Percentiles rank a stretch among this genome's conserved stretches.
phyloP scores from a whole-genome alignment of 345 rosid genomes.

The Eucalyptus erythrocorys region DNA sequence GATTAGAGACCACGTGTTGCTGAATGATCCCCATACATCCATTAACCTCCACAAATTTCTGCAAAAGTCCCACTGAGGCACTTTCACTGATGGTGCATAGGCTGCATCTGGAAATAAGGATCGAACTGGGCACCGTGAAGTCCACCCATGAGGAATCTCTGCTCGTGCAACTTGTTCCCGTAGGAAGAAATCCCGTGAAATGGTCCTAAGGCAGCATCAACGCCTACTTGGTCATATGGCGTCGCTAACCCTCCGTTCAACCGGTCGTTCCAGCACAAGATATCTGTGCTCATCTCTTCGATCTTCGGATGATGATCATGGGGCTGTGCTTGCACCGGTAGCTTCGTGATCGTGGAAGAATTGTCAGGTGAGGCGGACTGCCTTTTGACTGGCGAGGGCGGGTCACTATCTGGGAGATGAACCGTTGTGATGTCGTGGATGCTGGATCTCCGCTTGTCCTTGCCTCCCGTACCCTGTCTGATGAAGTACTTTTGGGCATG shows the following conservation, averaged over 20 bases:
- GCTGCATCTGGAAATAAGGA: neutral
- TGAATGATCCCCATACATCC: neutral
- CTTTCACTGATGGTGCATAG: neutral
- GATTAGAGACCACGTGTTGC: neutral
- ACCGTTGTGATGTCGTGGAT: constrained; percentile 95
- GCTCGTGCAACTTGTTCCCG: constrained; percentile 19
- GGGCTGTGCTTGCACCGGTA: constrained; percentile 14
- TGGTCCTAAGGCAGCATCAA: constrained; percentile 24
- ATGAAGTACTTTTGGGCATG: constrained; percentile 99
- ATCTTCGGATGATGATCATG: constrained; percentile 6
- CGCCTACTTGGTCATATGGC: neutral
- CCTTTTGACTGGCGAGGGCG: constrained; percentile 22
- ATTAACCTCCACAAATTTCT: neutral
- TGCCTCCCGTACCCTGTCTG: constrained; percentile 83
- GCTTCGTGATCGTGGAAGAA: constrained; percentile 22
- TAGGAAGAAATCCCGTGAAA: constrained; percentile 44
- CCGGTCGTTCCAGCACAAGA: constrained; percentile 22
- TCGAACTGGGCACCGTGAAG: neutral
- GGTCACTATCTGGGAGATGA: constrained; percentile 40
- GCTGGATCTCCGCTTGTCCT: constrained; percentile 94
- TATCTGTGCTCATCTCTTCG: neutral
- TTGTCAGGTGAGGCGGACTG: constrained; percentile 21
- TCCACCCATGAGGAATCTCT: neutral
- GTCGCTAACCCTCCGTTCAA: neutral
- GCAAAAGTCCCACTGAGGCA: neutral